Evolutionary conservation across 1,139 yeast species (phyloP).

Genomic region (Suhomyces chickasaworum): DNA sequence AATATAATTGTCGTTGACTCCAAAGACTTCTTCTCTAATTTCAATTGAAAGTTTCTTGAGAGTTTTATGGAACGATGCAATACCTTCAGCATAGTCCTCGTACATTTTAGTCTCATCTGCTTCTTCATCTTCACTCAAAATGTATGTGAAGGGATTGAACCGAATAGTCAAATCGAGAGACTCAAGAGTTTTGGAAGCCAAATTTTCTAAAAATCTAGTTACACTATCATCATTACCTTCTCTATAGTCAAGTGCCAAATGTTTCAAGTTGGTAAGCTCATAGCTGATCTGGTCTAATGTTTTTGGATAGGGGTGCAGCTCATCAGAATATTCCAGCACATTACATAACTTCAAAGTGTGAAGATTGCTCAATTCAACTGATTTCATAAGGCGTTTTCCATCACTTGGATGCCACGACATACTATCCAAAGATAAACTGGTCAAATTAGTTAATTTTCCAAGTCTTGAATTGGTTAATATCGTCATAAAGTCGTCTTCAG

Average conservation of each 20-base stretch:
- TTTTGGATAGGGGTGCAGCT: slow-evolving; percentile 15
- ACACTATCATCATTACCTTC: slow-evolving; percentile 47
- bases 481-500: slow-evolving; percentile 18
- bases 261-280: slow-evolving; percentile 27
- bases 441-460: slow-evolving; percentile 20
- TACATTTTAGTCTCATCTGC: slow-evolving; percentile 23
- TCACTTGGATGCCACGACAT: slow-evolving; percentile 31
- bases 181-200: slow-evolving; percentile 18
- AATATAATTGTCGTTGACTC: slow-evolving; percentile 7
- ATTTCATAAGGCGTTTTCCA: slow-evolving; percentile 21
- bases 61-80: slow-evolving; percentile 23
- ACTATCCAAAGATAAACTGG: slow-evolving; percentile 29
- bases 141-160: slow-evolving; percentile 39
- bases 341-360: slow-evolving; percentile 28
- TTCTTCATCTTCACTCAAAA: slow-evolving; percentile 19
- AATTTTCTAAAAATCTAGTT: slow-evolving; percentile 35
- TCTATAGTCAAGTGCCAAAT: slow-evolving; percentile 45
- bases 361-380: slow-evolving; percentile 27
- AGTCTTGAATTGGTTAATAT: slow-evolving; percentile 21
- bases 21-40: slow-evolving; percentile 33
- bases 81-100: slow-evolving; percentile 32
- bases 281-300: slow-evolving; percentile 31
- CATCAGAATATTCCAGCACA: slow-evolving; percentile 28
- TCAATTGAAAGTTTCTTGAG: slow-evolving; percentile 46
- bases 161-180: slow-evolving; percentile 49